A percentile compares a stretch with the other conserved stretches of the same genome.
Evolutionary conservation across 306 rosid genomes (phyloP).

Genomic region (Acacia acuminata): DNA sequence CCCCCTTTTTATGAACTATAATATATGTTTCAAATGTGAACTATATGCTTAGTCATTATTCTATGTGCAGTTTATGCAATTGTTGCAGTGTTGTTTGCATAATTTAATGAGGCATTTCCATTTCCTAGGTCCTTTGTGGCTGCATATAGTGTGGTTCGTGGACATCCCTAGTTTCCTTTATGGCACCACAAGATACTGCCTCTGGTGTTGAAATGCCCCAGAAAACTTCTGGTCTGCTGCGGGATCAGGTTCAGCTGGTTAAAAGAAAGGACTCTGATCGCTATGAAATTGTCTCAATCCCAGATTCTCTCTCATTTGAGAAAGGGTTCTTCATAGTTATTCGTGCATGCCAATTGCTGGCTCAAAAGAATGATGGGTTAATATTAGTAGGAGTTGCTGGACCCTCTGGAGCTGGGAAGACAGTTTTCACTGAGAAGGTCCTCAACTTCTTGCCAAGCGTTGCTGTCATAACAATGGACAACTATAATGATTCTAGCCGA

Average conservation of each 20-base stretch:
- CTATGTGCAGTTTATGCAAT: not conserved
- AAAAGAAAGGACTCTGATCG: slow-evolving; percentile 80
- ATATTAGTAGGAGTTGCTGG: slow-evolving; percentile 95
- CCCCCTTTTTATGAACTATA: not conserved
- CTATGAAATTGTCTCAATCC: slow-evolving; percentile 78
- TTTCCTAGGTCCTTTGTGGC: slow-evolving; percentile 30
- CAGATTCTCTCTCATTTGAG: slow-evolving; percentile 82
- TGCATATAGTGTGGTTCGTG: slow-evolving; percentile 34
- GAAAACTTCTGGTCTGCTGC: slow-evolving; percentile 68
- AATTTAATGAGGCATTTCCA: slow-evolving; percentile 17
- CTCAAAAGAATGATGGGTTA: slow-evolving; percentile 90
- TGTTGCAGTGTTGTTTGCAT: slow-evolving; percentile 6
- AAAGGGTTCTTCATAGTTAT: slow-evolving; percentile 95
- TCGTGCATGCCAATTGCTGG: slow-evolving; percentile 91
- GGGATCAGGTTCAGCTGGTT: slow-evolving; percentile 84
- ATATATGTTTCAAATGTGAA: slow-evolving; percentile 20
- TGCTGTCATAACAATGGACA: slow-evolving; percentile 93
- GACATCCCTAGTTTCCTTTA: slow-evolving; percentile 34
- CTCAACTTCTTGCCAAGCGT: slow-evolving; percentile 90
- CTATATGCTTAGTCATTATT: slow-evolving; percentile 19
- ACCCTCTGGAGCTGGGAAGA: slow-evolving; percentile 98
- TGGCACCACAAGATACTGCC: slow-evolving; percentile 72
- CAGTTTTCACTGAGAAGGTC: slow-evolving; percentile 92
- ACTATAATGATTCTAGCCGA: slow-evolving; percentile 93
- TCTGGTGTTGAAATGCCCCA: slow-evolving; percentile 71